These are phyloP conservation scores for Pleurotus sapidus DNA, from an alignment of 768 basidiomycete species.

Conservation along the genomic window DNA sequence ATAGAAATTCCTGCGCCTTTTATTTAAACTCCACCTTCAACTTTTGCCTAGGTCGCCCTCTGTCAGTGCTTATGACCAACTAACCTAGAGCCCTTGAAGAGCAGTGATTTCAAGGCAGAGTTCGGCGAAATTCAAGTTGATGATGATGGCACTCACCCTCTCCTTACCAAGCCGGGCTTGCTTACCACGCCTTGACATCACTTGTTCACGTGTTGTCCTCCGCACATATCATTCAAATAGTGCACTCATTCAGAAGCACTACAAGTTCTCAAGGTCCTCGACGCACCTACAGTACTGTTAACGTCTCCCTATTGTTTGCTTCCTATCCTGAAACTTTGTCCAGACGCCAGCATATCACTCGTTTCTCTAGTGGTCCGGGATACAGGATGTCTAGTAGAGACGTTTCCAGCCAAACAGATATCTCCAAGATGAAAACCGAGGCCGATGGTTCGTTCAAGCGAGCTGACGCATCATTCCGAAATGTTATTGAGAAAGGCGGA, in stretches of 20 bases:
- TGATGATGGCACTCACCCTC: not conserved
- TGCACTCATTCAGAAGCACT: not conserved
- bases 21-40: no score
- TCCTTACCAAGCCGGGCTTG: conserved; percentile 1
- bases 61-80: no score
- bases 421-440: conserved; percentile 47
- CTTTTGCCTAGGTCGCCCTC: no score
- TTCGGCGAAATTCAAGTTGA: no score
- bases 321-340: not conserved
- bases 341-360: not conserved
- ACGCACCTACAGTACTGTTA: not conserved
- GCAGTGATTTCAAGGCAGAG: no score
- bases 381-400: conserved; percentile 17
- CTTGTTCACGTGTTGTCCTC: not conserved
- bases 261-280: not conserved
- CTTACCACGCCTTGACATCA: conserved; percentile 1
- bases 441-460: conserved; percentile 55
- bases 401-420: conserved; percentile 39
- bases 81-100: no score
- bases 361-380: not conserved
- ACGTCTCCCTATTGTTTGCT: not conserved
- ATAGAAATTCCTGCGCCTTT: no score
- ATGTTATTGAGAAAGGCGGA: conserved; percentile 52
- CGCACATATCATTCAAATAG: not conserved
- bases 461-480: conserved; percentile 49